phyloP scores from a whole-genome alignment of 2,329 filamentous ascomycete species.

The Chaetomiaceae sp. region DNA sequence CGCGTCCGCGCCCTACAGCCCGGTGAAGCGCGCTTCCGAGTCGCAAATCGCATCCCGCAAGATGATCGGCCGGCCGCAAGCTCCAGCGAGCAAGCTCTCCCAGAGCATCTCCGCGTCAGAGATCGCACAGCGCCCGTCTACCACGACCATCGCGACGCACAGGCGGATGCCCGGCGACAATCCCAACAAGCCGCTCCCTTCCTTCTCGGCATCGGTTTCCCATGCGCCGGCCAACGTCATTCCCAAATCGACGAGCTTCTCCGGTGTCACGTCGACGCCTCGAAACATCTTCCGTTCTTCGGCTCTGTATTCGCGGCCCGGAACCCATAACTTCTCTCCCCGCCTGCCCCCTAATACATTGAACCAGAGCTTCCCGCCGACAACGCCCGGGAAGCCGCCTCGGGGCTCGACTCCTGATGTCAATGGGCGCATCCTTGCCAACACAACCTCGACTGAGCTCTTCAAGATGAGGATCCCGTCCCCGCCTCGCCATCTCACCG shows the following conservation, averaged over 20 bases:
- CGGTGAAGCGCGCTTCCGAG: slow-evolving; percentile 32
- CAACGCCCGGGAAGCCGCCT: slow-evolving; percentile 41
- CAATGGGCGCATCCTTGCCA: slow-evolving; percentile 46
- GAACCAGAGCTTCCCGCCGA: slow-evolving; percentile 45
- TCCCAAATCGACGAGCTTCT: slow-evolving; percentile 28
- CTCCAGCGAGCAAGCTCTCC: slow-evolving; percentile 30
- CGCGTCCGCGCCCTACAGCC: slow-evolving; percentile 30
- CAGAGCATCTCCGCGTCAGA: slow-evolving; percentile 26
- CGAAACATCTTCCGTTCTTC: slow-evolving; percentile 33
- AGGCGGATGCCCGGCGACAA: slow-evolving; percentile 29
- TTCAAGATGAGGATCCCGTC: slow-evolving; percentile 57
- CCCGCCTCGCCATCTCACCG: slow-evolving; percentile 51
- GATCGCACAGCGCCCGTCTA: slow-evolving; percentile 17
- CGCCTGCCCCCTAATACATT: slow-evolving; percentile 41
- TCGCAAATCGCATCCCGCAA: slow-evolving; percentile 32
- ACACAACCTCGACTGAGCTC: slow-evolving; percentile 45
- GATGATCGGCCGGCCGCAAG: slow-evolving; percentile 32
- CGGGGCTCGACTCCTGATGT: slow-evolving; percentile 44
- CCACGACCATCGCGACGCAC: slow-evolving; percentile 7
- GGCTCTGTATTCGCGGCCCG: slow-evolving; percentile 26
- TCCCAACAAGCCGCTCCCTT: slow-evolving; percentile 23
- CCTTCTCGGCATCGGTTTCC: slow-evolving; percentile 17
- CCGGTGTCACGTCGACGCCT: slow-evolving; percentile 29
- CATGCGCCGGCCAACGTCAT: slow-evolving; percentile 14
- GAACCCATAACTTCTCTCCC: slow-evolving; percentile 39